phyloP scores from a whole-genome alignment of 768 basidiomycete genomes.

The Naganishia friedmannii region DNA sequence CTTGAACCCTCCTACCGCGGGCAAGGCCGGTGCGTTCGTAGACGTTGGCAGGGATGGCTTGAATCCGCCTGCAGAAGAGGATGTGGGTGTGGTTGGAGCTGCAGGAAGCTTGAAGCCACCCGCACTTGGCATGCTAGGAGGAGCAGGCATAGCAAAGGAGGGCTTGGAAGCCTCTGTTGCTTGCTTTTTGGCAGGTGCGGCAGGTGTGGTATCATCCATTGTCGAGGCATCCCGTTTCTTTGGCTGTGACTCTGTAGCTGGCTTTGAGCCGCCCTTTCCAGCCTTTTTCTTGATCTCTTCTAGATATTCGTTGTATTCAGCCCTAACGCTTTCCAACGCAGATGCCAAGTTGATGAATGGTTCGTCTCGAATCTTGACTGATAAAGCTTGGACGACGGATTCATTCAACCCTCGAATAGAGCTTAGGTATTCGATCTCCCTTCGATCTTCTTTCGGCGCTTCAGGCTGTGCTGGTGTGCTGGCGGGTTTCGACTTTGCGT shows the following conservation, averaged over 20 bases:
- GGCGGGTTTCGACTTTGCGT: not conserved
- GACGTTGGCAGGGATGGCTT: conserved; percentile 17
- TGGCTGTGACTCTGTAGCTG: not conserved
- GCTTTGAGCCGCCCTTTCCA: conserved; percentile 9
- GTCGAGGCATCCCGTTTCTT: conserved; percentile 7
- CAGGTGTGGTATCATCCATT: not conserved
- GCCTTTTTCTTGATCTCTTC: conserved; percentile 24
- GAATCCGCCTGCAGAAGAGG: conserved; percentile 19
- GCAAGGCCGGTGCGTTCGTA: not conserved
- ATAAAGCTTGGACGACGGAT: conserved; percentile 43
- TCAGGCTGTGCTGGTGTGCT: not conserved
- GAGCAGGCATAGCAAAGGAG: conserved; percentile 12
- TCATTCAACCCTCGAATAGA: conserved; percentile 46
- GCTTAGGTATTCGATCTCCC: conserved; percentile 44
- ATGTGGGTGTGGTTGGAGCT: conserved; percentile 2
- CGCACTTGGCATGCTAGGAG: conserved; percentile 14
- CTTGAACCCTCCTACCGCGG: conserved; percentile 15
- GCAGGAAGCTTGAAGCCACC: conserved; percentile 19
- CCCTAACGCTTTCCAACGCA: conserved; percentile 28
- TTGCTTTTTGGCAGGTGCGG: not conserved
- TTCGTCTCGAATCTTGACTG: conserved; percentile 36
- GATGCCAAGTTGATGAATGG: conserved; percentile 40
- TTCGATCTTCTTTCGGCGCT: conserved; percentile 9
- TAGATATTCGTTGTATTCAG: conserved; percentile 21
- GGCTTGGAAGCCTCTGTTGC: not conserved